phyloP scores from a whole-genome alignment of 352 stramenopile species.

The Globisporangium parvum region DNA sequence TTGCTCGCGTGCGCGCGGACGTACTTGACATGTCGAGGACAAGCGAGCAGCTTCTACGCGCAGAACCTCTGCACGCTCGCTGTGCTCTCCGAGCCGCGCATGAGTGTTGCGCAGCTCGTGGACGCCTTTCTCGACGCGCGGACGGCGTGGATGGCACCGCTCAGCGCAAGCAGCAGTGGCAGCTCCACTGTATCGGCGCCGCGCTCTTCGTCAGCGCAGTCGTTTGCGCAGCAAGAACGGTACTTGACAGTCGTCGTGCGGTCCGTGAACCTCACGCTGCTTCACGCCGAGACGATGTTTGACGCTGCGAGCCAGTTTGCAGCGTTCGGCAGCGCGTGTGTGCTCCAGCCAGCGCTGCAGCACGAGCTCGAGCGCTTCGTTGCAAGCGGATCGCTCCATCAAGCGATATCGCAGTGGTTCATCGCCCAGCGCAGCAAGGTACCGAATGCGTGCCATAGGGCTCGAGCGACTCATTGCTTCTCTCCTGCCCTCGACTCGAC shows the following conservation, averaged over 20 bases:
- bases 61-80: constrained; percentile 53
- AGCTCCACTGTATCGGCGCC: constrained; percentile 3
- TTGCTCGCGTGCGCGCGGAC: constrained; percentile 35
- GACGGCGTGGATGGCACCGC: constrained; percentile 38
- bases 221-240: constrained; percentile 20
- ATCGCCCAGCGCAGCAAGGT: constrained; percentile 32
- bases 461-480: no score
- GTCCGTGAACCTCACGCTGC: constrained; percentile 44
- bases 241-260: constrained; percentile 53
- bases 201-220: background rate
- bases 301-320: constrained; percentile 8
- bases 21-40: constrained; percentile 51
- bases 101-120: constrained; percentile 30
- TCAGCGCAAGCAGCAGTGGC: background rate
- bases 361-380: constrained; percentile 23
- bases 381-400: constrained; percentile 23
- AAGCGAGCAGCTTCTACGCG: constrained; percentile 51
- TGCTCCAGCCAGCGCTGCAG: constrained; percentile 21
- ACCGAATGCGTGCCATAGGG: no score
- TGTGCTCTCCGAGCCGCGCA: constrained; percentile 23
- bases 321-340: constrained; percentile 21
- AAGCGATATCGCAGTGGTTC: constrained; percentile 32
- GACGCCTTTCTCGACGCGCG: constrained; percentile 42
- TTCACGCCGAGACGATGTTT: constrained; percentile 59
- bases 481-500: background rate